These are phyloP conservation scores for Xylaria sp. DNA, from an alignment of 2,329 filamentous ascomycete species.

Conservation along the genomic window DNA sequence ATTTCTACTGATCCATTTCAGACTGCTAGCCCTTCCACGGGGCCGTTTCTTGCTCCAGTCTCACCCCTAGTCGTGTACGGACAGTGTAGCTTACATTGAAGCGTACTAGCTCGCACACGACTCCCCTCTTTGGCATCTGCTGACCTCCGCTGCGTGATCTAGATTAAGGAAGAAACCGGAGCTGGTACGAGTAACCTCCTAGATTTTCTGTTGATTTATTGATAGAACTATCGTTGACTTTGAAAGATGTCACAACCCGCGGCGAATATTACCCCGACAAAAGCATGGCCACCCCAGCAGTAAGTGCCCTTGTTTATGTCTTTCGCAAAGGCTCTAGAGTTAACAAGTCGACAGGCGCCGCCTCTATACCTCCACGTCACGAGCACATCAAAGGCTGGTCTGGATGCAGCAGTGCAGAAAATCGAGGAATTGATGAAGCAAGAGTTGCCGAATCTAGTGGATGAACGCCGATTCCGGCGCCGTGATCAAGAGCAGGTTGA, in stretches of 20 bases:
- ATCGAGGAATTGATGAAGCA: conserved; percentile 97
- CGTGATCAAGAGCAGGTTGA: conserved; percentile 84
- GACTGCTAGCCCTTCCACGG: conserved; percentile 55
- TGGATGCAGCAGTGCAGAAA: conserved; percentile 86
- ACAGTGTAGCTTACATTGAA: conserved; percentile 76
- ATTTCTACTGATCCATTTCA: conserved; percentile 71
- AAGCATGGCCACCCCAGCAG: conserved; percentile 92
- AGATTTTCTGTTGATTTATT: conserved; percentile 58
- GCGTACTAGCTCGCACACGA: conserved; percentile 71
- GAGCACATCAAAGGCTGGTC: conserved; percentile 89
- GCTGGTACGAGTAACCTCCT: conserved; percentile 86
- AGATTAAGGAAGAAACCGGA: conserved; percentile 99
- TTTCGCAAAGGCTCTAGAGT: conserved; percentile 13
- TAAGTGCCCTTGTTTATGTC: conserved; percentile 61
- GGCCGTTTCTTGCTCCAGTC: conserved; percentile 49
- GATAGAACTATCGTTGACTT: conserved; percentile 68
- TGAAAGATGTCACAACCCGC: conserved; percentile 97
- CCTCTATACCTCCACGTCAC: conserved; percentile 96
- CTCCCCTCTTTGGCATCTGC: conserved; percentile 85
- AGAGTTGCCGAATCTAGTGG: conserved; percentile 93
- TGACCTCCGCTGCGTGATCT: conserved; percentile 89
- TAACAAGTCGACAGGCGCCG: conserved; percentile 72
- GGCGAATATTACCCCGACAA: conserved; percentile 98
- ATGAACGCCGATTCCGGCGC: conserved; percentile 90
- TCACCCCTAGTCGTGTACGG: conserved; percentile 62